Evolutionary conservation across 1,284 basidiomycete species (phyloP).

Genomic region (Salmacisia buchloeana): DNA sequence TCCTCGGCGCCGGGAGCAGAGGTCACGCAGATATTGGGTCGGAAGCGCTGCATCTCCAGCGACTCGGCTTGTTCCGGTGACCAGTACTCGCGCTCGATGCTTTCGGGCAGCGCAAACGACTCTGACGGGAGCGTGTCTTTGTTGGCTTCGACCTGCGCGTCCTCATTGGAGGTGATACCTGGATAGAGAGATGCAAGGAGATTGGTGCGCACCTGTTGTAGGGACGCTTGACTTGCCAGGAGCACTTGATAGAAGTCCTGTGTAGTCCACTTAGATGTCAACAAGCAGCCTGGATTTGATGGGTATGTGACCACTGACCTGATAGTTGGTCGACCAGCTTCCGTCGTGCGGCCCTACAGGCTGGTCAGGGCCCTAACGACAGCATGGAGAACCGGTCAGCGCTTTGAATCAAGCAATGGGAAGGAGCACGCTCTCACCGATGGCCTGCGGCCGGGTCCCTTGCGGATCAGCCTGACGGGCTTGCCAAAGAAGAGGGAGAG

Average conservation of each 20-base stretch:
- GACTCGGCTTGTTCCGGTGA: slow-evolving; percentile 28
- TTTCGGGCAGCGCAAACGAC: slow-evolving; percentile 22
- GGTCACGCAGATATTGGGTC: slow-evolving; percentile 41
- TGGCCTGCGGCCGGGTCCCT: slow-evolving; percentile 26
- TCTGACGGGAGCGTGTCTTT: background rate
- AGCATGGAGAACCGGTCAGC: background rate
- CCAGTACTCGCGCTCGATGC: slow-evolving; percentile 35
- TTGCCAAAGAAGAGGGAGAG: slow-evolving; percentile 38
- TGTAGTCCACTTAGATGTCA: too few species aligned
- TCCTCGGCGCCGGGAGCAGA: slow-evolving; percentile 10
- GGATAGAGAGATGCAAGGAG: slow-evolving; percentile 34
- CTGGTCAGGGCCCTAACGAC: background rate
- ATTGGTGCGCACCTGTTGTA: slow-evolving; percentile 33
- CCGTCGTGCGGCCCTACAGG: background rate
- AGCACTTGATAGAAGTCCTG: slow-evolving; percentile 41
- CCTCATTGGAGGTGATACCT: background rate
- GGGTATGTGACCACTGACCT: background rate
- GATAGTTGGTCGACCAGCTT: background rate
- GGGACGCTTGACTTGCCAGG: slow-evolving; percentile 27
- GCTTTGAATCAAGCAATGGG: background rate
- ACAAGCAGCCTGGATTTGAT: background rate
- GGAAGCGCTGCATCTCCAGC: slow-evolving; percentile 33
- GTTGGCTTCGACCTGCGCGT: background rate
- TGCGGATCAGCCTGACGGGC: slow-evolving; percentile 32
- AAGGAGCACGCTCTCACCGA: background rate